Evolutionary conservation across 768 basidiomycete genomes (phyloP).

Genomic region (Wakefieldia striispora): DNA sequence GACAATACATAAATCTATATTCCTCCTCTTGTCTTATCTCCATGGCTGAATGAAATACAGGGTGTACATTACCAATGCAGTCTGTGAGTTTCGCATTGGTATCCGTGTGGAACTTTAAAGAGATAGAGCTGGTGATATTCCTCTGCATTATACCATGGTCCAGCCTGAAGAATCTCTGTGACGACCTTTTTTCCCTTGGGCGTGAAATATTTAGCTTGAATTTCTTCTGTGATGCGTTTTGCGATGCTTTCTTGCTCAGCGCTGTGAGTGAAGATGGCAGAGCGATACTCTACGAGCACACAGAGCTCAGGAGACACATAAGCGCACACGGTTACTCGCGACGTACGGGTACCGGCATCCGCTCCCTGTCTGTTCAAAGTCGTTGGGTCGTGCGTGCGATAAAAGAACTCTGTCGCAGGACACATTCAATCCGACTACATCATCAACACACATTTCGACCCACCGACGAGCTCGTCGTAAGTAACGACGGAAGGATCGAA

Average conservation of each 20-base stretch:
- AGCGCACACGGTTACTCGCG: not conserved
- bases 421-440: not conserved
- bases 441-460: constrained; percentile 27
- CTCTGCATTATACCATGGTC: constrained; percentile 80
- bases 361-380: constrained; percentile 75
- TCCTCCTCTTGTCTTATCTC: not conserved
- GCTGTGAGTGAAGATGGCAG: constrained; percentile 81
- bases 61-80: constrained; percentile 63
- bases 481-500: constrained; percentile 77
- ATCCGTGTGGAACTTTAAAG: constrained; percentile 81
- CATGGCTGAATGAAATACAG: not conserved
- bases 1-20: not conserved
- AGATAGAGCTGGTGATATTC: constrained; percentile 81
- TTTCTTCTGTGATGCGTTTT: constrained; percentile 72
- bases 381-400: constrained; percentile 92
- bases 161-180: constrained; percentile 69
- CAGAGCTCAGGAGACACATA: not conserved
- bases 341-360: constrained; percentile 77
- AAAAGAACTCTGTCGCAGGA: constrained; percentile 74
- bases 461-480: constrained; percentile 86
- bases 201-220: constrained; percentile 81
- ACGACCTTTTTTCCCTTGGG: constrained; percentile 71
- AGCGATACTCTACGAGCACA: constrained; percentile 73
- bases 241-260: constrained; percentile 73
- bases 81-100: constrained; percentile 87